These are phyloP conservation scores for Trametes punicea DNA, from an alignment of 768 basidiomycete species.

Conservation along the genomic window DNA sequence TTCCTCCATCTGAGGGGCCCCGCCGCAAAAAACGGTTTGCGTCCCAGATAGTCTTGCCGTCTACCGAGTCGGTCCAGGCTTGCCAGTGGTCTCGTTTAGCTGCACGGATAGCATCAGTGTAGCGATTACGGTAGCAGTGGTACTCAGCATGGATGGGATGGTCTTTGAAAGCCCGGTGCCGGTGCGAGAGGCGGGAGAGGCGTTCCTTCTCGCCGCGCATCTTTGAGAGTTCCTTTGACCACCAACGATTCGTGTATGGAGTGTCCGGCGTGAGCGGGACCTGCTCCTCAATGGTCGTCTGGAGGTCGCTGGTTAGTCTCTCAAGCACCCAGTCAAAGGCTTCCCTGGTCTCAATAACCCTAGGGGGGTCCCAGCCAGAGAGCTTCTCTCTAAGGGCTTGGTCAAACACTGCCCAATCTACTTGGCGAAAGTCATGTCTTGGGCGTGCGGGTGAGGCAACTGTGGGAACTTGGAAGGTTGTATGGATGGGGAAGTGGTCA, in stretches of 20 bases:
- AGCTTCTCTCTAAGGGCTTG: conserved; percentile 13
- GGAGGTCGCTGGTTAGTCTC: conserved; percentile 18
- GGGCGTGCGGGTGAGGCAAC: neutral
- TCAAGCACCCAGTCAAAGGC: conserved; percentile 12
- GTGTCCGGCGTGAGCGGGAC: conserved; percentile 22
- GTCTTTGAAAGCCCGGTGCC: conserved; percentile 17
- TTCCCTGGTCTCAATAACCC: neutral
- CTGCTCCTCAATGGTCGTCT: conserved; percentile 14
- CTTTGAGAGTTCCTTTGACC: conserved; percentile 28
- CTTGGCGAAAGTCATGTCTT: conserved; percentile 27
- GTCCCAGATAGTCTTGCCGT: conserved; percentile 21
- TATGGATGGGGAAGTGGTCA: conserved; percentile 42
- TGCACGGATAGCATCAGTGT: conserved; percentile 7
- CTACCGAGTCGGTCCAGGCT: conserved; percentile 22
- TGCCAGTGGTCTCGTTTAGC: conserved; percentile 27
- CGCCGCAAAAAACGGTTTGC: conserved; percentile 10
- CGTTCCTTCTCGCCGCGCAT: conserved; percentile 18
- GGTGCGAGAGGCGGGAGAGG: conserved; percentile 10
- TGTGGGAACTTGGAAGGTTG: conserved; percentile 25
- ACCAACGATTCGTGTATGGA: conserved; percentile 34
- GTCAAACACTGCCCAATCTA: conserved; percentile 33
- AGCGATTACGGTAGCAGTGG: too few relatives aligned
- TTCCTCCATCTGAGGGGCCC: conserved; percentile 9
- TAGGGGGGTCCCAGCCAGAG: neutral
- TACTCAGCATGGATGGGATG: too few relatives aligned